Percentiles rank a stretch among this genome's conserved stretches.
Conservation (phyloP, 2,329 filamentous ascomycete species). For the Aspergillus uvarum region DNA sequence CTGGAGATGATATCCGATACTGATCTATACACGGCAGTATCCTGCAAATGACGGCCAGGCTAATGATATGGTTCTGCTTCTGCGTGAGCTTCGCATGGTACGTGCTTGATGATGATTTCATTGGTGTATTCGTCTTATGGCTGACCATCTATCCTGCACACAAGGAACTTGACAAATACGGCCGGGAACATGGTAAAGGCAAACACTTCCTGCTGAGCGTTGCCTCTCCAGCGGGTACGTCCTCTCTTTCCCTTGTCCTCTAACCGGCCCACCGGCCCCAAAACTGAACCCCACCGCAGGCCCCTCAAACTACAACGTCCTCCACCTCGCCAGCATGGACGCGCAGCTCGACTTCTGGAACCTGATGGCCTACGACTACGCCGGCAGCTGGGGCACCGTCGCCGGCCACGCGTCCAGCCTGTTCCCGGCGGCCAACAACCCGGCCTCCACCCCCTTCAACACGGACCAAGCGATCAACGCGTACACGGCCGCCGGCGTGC, state of each 20-base stretch:
- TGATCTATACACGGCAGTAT: constrained; percentile 25
- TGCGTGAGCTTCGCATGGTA: constrained; percentile 34
- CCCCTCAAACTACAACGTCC: constrained; percentile 45
- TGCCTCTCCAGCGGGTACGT: constrained; percentile 45
- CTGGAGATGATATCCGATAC: background rate
- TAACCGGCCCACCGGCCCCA: background rate
- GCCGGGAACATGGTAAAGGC: constrained; percentile 36
- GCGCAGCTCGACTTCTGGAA: constrained; percentile 54
- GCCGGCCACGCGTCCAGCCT: constrained; percentile 83
- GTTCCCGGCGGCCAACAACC: constrained; percentile 57
- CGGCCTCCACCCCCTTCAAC: constrained; percentile 73
- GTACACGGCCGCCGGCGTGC: constrained; percentile 67
- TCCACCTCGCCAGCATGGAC: constrained; percentile 49
- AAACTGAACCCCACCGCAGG: constrained; percentile 24
- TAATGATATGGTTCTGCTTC: constrained; percentile 35
- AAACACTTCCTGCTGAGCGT: constrained; percentile 49
- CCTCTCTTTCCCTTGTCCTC: background rate
- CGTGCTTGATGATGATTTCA: background rate
- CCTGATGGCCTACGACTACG: constrained; percentile 80
- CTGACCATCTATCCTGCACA: background rate
- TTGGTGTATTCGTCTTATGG: no score
- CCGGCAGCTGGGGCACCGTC: constrained; percentile 73
- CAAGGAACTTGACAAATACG: constrained; percentile 45
- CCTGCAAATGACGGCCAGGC: constrained; percentile 36
- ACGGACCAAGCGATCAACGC: constrained; percentile 68